Conservation (phyloP, 345 rosid species). For the Alliaria petiolata region DNA sequence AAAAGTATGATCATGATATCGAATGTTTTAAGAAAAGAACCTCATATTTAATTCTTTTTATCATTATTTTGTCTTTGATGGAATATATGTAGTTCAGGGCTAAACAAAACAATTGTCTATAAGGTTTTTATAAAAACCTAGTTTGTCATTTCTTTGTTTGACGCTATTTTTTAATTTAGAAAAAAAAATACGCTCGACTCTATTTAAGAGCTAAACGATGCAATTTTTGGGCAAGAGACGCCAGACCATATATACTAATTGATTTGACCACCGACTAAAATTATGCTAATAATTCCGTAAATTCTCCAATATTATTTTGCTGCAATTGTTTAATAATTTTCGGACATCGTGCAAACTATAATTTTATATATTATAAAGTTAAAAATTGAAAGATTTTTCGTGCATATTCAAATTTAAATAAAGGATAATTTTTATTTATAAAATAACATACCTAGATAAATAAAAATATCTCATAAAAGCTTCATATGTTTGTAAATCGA, state of each 20-base stretch:
- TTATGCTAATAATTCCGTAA: neutral
- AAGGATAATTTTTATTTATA: too few species aligned
- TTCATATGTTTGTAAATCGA: too few species aligned
- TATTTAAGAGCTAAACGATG: slow-evolving; percentile 7
- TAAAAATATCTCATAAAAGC: too few species aligned
- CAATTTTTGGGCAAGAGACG: neutral
- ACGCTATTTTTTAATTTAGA: neutral
- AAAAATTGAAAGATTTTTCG: too few species aligned
- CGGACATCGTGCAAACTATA: neutral
- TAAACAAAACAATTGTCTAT: too few species aligned
- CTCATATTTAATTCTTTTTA: neutral
- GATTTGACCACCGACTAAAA: neutral
- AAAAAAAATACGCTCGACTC: neutral
- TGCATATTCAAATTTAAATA: too few species aligned
- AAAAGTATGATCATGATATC: neutral
- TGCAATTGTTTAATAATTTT: neutral
- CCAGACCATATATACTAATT: neutral
- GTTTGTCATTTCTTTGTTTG: neutral
- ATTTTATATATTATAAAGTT: too few species aligned
- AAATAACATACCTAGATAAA: too few species aligned
- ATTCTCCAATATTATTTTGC: neutral
- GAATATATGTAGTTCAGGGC: too few species aligned
- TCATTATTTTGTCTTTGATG: neutral
- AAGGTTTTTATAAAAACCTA: neutral
- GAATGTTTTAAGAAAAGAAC: neutral